Conservation (phyloP, 257 asterid genomes). For the Jacaranda mimosifolia region DNA sequence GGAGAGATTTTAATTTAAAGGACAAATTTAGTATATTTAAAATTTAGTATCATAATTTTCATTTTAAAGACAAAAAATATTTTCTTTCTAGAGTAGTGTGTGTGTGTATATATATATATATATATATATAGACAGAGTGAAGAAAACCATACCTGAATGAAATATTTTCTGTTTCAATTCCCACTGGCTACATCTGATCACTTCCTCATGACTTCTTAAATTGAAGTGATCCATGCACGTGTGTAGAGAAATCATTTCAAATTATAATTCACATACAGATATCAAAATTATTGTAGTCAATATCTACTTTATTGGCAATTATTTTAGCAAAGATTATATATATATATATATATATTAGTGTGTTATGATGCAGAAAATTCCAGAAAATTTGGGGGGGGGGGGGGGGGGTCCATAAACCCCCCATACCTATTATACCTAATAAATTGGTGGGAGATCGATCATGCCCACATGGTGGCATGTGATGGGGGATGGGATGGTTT, state of each 20-base stretch:
- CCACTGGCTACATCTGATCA: background rate
- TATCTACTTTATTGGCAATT: background rate
- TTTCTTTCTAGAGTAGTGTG: no score
- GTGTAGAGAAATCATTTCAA: background rate
- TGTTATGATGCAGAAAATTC: conserved; percentile 29
- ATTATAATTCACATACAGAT: background rate
- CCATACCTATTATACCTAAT: conserved; percentile 42
- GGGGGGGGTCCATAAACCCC: conserved; percentile 50
- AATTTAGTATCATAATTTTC: no score
- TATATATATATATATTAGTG: background rate
- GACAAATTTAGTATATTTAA: no score
- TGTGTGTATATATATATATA: no score
- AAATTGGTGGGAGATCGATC: conserved; percentile 37
- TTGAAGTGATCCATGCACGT: background rate
- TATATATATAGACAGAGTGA: no score
- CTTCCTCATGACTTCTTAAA: conserved; percentile 6
- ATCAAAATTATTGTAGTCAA: conserved; percentile 8
- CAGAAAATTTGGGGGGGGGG: conserved; percentile 34
- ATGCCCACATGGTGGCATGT: conserved; percentile 62
- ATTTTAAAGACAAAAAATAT: no score
- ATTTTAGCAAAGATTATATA: conserved; percentile 26
- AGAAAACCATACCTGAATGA: background rate
- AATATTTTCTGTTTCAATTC: conserved; percentile 33
- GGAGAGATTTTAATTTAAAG: no score
- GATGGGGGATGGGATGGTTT: conserved; percentile 63